Base-by-base conservation (phyloP, 176 grass and related monocot species). In the Oryza punctata region DNA sequence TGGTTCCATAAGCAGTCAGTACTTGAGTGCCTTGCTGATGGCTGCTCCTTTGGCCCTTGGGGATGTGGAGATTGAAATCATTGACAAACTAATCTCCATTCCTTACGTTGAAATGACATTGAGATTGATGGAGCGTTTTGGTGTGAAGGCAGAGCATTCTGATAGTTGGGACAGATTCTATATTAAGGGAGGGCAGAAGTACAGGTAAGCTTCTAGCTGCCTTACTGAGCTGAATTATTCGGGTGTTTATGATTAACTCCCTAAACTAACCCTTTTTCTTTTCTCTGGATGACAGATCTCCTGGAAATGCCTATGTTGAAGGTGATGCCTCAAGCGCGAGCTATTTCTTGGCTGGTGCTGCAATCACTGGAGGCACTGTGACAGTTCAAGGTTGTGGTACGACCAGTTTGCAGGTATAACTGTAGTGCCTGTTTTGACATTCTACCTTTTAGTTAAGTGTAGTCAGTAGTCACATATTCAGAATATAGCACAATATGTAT, bases 101-200 rank as follows among this genome's bases (percentile, higher is more conserved):
- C 97, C 97, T 47, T 99, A 99, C 5, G 97, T 99, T 5, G 97
- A 96, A 86, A 99, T 99, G 97, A 99, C 97, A 81, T 70, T 99
- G 80, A 96, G 88, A 81, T 89, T 99, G 79, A 99, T 99, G 97
- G 91, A 95, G 78, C 85, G 93, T 35, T 99, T 99, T 64, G 93
- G 97, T 4, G 93, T 99, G 69, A 90, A 65, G 6, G 84, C 94
- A 25, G 93, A 94, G 57, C 93, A 99, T 79, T 94, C 97, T 66
- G 93, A 94, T 82, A 94, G 88, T 63, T 96, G 97, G 97, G 97
- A 96, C 64, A 94, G 85, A 69, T 99, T 99, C 89, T 91, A 90
- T 67, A 89, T 99, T 46, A 99, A 99, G 87, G 93, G 93, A 82
- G 96, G 89, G 37, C 96, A 96, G 81, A 92, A 92, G 30, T 99